Percentiles rank a stretch among this genome's conserved stretches.
These are phyloP conservation scores for Teunomyces stri DNA, from an alignment of 805 yeast species.

Conservation along the genomic window DNA sequence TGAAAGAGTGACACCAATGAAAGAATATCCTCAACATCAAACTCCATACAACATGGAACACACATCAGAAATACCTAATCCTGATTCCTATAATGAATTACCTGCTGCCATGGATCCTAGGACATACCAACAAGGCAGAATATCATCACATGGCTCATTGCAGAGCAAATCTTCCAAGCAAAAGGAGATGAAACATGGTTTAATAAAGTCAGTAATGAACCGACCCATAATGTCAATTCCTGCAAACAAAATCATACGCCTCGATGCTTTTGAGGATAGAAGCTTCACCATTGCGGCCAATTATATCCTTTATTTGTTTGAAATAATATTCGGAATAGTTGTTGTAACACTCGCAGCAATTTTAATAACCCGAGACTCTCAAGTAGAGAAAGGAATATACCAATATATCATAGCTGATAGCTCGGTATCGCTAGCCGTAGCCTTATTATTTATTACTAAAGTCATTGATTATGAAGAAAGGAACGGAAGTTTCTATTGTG, in stretches of 20 bases:
- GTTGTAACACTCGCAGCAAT: constrained; percentile 27
- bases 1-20: constrained; percentile 6
- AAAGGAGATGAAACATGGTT: constrained; percentile 23
- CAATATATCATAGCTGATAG: constrained; percentile 38
- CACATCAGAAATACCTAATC: constrained; percentile 7
- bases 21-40: constrained; percentile 5
- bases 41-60: constrained; percentile 8
- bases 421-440: constrained; percentile 28
- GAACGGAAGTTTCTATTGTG: constrained; percentile 41
- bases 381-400: constrained; percentile 26
- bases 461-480: constrained; percentile 38
- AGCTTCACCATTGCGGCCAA: constrained; percentile 24
- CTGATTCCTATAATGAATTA: constrained; percentile 14
- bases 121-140: constrained; percentile 10
- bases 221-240: constrained; percentile 25
- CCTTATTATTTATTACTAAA: constrained; percentile 34
- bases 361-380: constrained; percentile 22
- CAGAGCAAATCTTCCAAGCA: constrained; percentile 21
- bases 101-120: constrained; percentile 24
- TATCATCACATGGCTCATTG: constrained; percentile 8
- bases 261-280: constrained; percentile 10
- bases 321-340: constrained; percentile 26
- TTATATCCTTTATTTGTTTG: constrained; percentile 29
- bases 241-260: constrained; percentile 15
- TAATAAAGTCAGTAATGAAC: constrained; percentile 34